Evolutionary conservation across 2,329 filamentous ascomycete genomes (phyloP), one percentile per base, ranked within the genome.

Genomic region (Colletotrichum salicis): DNA sequence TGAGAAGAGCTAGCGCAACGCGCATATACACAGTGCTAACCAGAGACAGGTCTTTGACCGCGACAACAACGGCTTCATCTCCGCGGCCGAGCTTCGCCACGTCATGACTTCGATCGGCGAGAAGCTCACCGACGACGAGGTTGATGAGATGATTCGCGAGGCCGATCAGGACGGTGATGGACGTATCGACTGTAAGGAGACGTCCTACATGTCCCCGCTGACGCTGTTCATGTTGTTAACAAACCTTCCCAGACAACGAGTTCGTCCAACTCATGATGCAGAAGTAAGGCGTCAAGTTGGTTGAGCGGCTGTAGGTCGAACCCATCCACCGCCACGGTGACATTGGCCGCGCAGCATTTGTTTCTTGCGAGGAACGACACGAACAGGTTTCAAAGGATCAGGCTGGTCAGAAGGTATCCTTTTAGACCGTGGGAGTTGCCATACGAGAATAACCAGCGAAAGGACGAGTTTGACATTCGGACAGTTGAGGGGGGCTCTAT

Each of bases 191-290:
- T 96, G 94, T 96, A 87, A 76, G 91, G 83, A 54, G 22, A 59
- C 33, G 48, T 33, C 41, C 41, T 7, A 27, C 22, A 4, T 31
- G 19, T 22, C 19, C 7, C 31, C 31, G 7, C 45, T 64, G 10
- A 5, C 22, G 11, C 11, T 48, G 24, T 31, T 57, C 48, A 10
- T 3, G 29, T 5, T 48, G 54, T 56, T 70, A 56, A 69, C 60
- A 52, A 15, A 12, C 24, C 22, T 19, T 8, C 33, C 13, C 78
- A 96, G 93, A 96, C 86, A 96, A 96, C 87, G 94, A 96, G 85
- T 96, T 96, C 81, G 94, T 96, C 78, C 94, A 96, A 86, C 91
- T 96, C 81, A 96, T 96, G 94, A 96, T 96, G 94, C 94, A 96
- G 89, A 96, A 96, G 88, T 96, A 94, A 88, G 65, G 70, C 35